Evolutionary conservation across 129 eudicot genomes (phyloP).

Genomic region (Centella asiatica): DNA sequence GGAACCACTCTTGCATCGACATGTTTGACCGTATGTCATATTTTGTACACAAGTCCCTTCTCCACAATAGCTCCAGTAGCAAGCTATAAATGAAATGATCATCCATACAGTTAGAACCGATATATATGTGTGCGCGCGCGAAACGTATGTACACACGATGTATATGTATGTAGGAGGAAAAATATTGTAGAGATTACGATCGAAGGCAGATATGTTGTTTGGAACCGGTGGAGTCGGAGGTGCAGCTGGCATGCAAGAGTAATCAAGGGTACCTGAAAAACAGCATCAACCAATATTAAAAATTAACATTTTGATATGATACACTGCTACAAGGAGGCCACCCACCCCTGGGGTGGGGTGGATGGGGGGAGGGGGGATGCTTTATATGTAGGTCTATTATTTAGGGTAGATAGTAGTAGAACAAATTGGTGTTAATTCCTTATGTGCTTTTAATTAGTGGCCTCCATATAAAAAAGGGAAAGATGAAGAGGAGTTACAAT

Average conservation of each 20-base stretch:
- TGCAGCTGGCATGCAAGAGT: conserved; percentile 86
- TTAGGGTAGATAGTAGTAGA: too few species aligned
- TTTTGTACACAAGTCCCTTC: conserved; percentile 63
- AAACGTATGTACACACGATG: background rate
- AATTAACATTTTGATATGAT: background rate
- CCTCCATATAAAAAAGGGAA: background rate
- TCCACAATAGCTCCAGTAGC: conserved; percentile 84
- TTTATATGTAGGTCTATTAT: too few species aligned
- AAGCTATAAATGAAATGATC: conserved; percentile 64
- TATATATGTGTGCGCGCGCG: background rate
- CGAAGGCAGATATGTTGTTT: conserved; percentile 45
- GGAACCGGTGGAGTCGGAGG: conserved; percentile 71
- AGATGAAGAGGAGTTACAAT: conserved; percentile 27
- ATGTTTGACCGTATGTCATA: conserved; percentile 40
- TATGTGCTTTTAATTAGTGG: background rate
- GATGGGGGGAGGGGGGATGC: too few species aligned
- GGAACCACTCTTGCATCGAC: conserved; percentile 60
- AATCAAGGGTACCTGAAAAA: conserved; percentile 61
- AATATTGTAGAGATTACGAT: conserved; percentile 46
- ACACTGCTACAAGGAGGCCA: too few species aligned
- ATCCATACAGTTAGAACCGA: too few species aligned
- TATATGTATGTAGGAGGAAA: background rate
- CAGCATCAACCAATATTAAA: background rate
- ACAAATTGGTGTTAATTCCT: too few species aligned
- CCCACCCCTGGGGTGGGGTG: too few species aligned